Evolutionary conservation across 331 rosid species (phyloP), one percentile per base, ranked within the genome.

Genomic region (Spiraea crenata): DNA sequence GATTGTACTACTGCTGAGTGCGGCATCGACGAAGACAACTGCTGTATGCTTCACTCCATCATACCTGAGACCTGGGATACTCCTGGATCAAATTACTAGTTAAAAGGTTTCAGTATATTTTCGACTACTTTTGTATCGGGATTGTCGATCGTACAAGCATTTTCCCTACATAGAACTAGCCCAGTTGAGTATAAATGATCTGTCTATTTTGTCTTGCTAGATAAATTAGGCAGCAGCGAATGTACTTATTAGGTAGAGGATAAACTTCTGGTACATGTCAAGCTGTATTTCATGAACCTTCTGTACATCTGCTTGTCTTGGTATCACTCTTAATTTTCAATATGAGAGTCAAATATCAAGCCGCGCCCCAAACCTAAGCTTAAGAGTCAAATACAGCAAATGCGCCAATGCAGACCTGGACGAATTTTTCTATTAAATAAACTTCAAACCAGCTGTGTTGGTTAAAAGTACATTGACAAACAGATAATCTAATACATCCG

Each of bases 61-160:
- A 74, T 82, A 31, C 47, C 78, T 38, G 86, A 78, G 45, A 70
- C 81, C 5, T 82, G 81, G 78, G 78, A 82, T 56, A 65, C 58
- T 41, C 80, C 83, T 74, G 80, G 75, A 74, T 82, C 86, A 71
- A 82, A 82, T 41, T 74, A 78, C 38, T 57, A 70, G 54, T 31
- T 82, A 45, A 62, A 49, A 6, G 10, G 37, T 51, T 45, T 40
- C 39, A 6, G 45, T 51, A 13, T 40, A 41, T 13, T 51, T 51
- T 54, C 10, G 16, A 6, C 5, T 20, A 52, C 41, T 40, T 40
- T 55, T 13, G 5, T 3, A 40, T 14, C 38, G 41, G 52, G 52
- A 69, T 69, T 54, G 51, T 54, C 52, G 73, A 61, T 41, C 55
- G 39, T 57, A 31, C 34, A 68, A 60, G 57, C 57, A 17, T 75